Conservation (phyloP, 2,329 filamentous ascomycete genomes). For the Penicillium sp. region DNA sequence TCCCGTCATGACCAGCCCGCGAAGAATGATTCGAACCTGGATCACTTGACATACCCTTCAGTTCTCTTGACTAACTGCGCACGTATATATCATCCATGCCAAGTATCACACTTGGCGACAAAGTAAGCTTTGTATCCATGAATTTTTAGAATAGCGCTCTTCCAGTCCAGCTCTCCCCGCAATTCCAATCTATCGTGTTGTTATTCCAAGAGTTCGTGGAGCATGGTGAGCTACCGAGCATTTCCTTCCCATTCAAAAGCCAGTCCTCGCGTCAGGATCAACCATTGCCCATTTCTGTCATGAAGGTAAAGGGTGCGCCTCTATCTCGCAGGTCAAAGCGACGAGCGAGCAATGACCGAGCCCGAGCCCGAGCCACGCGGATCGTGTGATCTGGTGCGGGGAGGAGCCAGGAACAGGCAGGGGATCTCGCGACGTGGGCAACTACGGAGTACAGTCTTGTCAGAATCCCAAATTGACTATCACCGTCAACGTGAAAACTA, state of each 20-base stretch:
- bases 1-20: neutral
- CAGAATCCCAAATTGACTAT: too few species aligned
- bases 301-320: neutral
- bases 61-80: too few species aligned
- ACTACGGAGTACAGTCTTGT: neutral
- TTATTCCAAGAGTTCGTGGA: too few species aligned
- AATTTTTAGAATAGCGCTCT: neutral
- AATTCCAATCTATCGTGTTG: too few species aligned
- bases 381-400: constrained; percentile 1
- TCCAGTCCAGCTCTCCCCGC: neutral
- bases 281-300: neutral
- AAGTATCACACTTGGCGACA: neutral
- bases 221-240: neutral
- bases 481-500: neutral
- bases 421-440: constrained; percentile 1
- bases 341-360: neutral
- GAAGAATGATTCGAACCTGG: neutral
- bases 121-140: neutral
- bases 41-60: neutral
- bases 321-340: neutral
- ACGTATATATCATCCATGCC: neutral
- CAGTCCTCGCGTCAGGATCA: neutral
- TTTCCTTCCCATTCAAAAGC: neutral
- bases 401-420: neutral
- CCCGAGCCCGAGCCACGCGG: neutral